Percentiles rank a stretch among this genome's conserved stretches.
These are phyloP conservation scores for Dactylellina parvicollis DNA, from an alignment of 2,329 filamentous ascomycete species.

Conservation along the genomic window DNA sequence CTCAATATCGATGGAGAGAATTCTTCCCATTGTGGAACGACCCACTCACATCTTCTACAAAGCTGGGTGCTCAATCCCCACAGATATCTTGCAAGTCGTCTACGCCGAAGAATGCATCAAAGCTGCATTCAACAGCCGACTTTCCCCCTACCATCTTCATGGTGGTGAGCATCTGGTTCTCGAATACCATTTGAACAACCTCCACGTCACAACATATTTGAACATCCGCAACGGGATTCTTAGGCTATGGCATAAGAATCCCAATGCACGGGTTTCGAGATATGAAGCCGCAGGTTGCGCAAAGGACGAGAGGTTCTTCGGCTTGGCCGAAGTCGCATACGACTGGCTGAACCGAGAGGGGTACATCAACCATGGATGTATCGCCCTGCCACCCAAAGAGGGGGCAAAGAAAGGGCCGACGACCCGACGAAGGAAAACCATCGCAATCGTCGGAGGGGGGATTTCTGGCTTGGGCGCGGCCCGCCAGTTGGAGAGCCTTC, in stretches of 20 bases:
- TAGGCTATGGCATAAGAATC: conserved; percentile 86
- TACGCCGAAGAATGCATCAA: conserved; percentile 92
- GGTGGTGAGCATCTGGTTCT: conserved; percentile 83
- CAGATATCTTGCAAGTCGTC: conserved; percentile 74
- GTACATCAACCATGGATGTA: conserved; percentile 96
- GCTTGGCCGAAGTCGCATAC: conserved; percentile 85
- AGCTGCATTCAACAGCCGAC: conserved; percentile 85
- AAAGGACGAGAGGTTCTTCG: conserved; percentile 86
- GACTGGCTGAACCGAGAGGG: conserved; percentile 91
- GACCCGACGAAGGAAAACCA: conserved; percentile 69
- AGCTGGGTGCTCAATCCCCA: conserved; percentile 84
- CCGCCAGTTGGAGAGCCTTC: conserved; percentile 86
- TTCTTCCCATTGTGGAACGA: conserved; percentile 57
- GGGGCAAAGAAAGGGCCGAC: conserved; percentile 57
- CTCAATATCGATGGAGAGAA: background rate
- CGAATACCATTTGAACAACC: conserved; percentile 81
- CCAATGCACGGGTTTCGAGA: conserved; percentile 79
- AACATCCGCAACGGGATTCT: conserved; percentile 96
- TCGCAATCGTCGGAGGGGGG: conserved; percentile 91
- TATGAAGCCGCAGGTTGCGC: conserved; percentile 92
- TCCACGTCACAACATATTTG: conserved; percentile 92
- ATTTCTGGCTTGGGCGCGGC: conserved; percentile 92
- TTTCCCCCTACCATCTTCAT: conserved; percentile 90
- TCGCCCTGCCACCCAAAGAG: conserved; percentile 71
- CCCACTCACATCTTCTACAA: conserved; percentile 67